A percentile compares a stretch with the other conserved stretches of the same genome.
Evolutionary conservation across 1,139 yeast genomes (phyloP).

Genomic region (Pichia sp.): DNA sequence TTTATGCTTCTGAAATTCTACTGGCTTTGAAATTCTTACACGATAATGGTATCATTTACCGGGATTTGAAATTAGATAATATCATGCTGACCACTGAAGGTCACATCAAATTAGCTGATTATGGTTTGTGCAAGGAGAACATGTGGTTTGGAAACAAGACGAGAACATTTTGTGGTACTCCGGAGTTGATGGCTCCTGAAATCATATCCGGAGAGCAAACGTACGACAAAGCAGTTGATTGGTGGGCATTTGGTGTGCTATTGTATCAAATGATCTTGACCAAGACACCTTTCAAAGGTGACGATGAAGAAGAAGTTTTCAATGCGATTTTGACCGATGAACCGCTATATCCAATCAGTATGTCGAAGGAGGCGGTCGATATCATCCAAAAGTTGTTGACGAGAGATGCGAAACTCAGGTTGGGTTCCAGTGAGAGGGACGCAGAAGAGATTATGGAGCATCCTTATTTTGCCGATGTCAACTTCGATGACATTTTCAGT

Average conservation of each 20-base stretch:
- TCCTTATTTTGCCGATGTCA: constrained; percentile 84
- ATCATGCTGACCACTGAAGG: constrained; percentile 84
- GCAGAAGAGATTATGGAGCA: constrained; percentile 94
- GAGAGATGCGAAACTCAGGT: constrained; percentile 77
- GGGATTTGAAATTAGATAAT: constrained; percentile 94
- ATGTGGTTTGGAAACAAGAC: constrained; percentile 93
- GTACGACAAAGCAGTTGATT: constrained; percentile 91
- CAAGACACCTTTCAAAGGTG: constrained; percentile 96
- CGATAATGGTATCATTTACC: constrained; percentile 91
- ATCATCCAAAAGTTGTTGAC: constrained; percentile 86
- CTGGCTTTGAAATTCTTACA: constrained; percentile 90
- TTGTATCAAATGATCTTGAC: constrained; percentile 94
- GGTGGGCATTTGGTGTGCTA: constrained; percentile 99
- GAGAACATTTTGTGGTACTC: constrained; percentile 97
- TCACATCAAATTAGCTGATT: constrained; percentile 95
- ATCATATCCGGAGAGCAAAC: constrained; percentile 79
- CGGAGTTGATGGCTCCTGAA: constrained; percentile 99
- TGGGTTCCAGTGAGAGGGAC: constrained; percentile 84
- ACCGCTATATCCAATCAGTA: constrained; percentile 94
- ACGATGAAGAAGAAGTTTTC: constrained; percentile 96
- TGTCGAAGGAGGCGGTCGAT: constrained; percentile 96
- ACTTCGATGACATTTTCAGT: constrained; percentile 79
- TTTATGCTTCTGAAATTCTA: constrained; percentile 93
- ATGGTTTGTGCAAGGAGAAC: constrained; percentile 92
- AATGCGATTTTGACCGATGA: constrained; percentile 95